A percentile compares a stretch with the other conserved stretches of the same genome.
phyloP scores from a whole-genome alignment of 495 filamentous ascomycete genomes.

The Aspergillus steynii region DNA sequence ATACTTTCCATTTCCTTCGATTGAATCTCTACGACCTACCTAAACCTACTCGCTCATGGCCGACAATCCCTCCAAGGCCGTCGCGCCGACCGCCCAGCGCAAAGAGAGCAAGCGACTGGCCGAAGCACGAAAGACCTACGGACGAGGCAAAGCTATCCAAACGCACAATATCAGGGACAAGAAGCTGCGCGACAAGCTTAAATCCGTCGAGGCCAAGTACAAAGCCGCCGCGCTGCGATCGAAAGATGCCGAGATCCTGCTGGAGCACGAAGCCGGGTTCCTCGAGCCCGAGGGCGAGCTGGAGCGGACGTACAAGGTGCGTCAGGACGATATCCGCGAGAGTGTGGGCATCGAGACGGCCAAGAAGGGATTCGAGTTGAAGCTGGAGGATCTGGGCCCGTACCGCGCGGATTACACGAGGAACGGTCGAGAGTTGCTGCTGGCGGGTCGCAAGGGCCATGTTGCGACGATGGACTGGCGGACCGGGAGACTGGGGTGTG shows the following conservation, averaged over 20 bases:
- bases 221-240: conserved; percentile 76
- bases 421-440: conserved; percentile 79
- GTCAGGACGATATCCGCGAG: conserved; percentile 79
- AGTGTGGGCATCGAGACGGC: conserved; percentile 78
- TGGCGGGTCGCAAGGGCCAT: conserved; percentile 92
- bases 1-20: too few species aligned
- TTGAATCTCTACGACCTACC: too few species aligned
- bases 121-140: conserved; percentile 80
- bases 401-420: conserved; percentile 85
- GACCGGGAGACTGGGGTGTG: conserved; percentile 83
- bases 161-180: conserved; percentile 70
- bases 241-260: conserved; percentile 92
- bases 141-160: conserved; percentile 70
- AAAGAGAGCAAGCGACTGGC: conserved; percentile 41
- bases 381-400: conserved; percentile 77
- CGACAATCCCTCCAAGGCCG: conserved; percentile 35
- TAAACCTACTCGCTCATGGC: conserved; percentile 16
- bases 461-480: conserved; percentile 97
- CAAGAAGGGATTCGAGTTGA: conserved; percentile 90
- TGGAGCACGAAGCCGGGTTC: conserved; percentile 84
- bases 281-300: conserved; percentile 86
- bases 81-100: conserved; percentile 30
- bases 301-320: conserved; percentile 87
- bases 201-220: conserved; percentile 75
- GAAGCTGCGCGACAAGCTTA: conserved; percentile 81